phyloP scores from a whole-genome alignment of 1,139 yeast species.

The Meyerozyma carpophila region DNA sequence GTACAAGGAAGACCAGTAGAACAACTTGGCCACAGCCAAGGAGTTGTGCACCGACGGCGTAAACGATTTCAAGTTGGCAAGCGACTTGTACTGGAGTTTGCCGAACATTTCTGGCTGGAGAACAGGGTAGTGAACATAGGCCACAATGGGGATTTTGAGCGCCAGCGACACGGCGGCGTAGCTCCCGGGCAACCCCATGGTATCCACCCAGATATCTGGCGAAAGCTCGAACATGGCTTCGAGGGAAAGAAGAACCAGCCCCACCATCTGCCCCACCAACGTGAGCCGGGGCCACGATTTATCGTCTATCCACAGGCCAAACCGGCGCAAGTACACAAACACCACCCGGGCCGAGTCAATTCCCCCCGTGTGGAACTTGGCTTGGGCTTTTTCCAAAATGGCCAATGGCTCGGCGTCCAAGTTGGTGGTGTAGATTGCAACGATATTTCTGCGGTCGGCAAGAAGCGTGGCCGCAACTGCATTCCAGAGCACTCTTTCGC shows the following conservation, averaged over 20 bases:
- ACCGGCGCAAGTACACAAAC: slow-evolving; percentile 62
- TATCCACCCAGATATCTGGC: slow-evolving; percentile 92
- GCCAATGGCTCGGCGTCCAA: slow-evolving; percentile 44
- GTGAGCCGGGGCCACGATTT: slow-evolving; percentile 76
- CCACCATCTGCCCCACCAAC: slow-evolving; percentile 80
- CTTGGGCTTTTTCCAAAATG: slow-evolving; percentile 53
- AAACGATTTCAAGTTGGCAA: slow-evolving; percentile 13
- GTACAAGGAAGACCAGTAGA: slow-evolving; percentile 69
- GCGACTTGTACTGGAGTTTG: slow-evolving; percentile 39
- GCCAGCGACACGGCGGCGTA: slow-evolving; percentile 57
- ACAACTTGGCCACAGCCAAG: slow-evolving; percentile 38
- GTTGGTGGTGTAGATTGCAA: slow-evolving; percentile 74
- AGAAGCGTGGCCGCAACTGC: slow-evolving; percentile 72
- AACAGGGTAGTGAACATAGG: slow-evolving; percentile 93
- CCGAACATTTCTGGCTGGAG: slow-evolving; percentile 82
- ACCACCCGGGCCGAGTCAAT: slow-evolving; percentile 55
- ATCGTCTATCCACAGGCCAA: slow-evolving; percentile 59
- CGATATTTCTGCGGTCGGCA: slow-evolving; percentile 48
- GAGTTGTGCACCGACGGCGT: slow-evolving; percentile 13
- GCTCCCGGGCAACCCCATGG: slow-evolving; percentile 89
- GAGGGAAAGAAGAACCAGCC: slow-evolving; percentile 60
- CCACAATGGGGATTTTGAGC: slow-evolving; percentile 66
- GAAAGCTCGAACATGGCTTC: slow-evolving; percentile 67
- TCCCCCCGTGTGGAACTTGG: slow-evolving; percentile 56
- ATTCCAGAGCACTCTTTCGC: slow-evolving; percentile 95